Evolutionary conservation across 371 early-diverging fungal genomes (phyloP).

Genomic region (Mucor lusitanicus): DNA sequence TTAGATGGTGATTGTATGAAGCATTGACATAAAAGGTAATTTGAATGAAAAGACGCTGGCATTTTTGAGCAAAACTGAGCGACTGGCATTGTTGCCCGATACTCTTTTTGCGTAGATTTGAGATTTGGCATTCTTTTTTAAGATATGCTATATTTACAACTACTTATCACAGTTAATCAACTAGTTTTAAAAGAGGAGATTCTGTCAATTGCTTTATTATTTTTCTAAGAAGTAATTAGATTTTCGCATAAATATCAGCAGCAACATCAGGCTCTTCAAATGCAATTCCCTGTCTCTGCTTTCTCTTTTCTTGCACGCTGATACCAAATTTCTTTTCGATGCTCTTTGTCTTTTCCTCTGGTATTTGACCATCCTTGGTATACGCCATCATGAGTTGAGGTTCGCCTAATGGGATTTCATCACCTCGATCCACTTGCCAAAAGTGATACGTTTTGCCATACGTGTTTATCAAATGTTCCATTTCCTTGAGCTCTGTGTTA

Average conservation of each 20-base stretch:
- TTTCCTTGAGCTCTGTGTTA: slow-evolving; percentile 18
- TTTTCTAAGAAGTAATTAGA: background rate
- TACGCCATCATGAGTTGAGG: slow-evolving; percentile 25
- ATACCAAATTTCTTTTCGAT: background rate
- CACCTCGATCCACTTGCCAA: slow-evolving; percentile 36
- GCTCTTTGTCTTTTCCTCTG: background rate
- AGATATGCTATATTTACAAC: no score
- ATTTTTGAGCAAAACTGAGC: no score
- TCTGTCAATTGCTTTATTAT: no score
- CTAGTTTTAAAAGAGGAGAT: no score
- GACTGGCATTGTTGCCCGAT: no score
- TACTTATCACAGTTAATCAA: no score
- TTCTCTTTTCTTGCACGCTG: background rate
- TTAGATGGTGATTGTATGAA: no score
- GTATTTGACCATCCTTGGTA: slow-evolving; percentile 21
- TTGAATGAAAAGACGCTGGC: no score
- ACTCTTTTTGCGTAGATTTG: no score
- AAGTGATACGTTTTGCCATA: slow-evolving; percentile 38
- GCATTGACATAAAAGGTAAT: no score
- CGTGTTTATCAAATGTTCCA: slow-evolving; percentile 33
- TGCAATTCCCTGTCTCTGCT: background rate
- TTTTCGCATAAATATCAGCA: background rate
- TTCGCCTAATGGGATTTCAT: slow-evolving; percentile 25
- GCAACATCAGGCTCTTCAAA: background rate
- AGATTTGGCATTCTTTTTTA: no score